These are phyloP conservation scores for Candolleomyces aberdarensis DNA, from an alignment of 768 basidiomycete species.

Conservation along the genomic window DNA sequence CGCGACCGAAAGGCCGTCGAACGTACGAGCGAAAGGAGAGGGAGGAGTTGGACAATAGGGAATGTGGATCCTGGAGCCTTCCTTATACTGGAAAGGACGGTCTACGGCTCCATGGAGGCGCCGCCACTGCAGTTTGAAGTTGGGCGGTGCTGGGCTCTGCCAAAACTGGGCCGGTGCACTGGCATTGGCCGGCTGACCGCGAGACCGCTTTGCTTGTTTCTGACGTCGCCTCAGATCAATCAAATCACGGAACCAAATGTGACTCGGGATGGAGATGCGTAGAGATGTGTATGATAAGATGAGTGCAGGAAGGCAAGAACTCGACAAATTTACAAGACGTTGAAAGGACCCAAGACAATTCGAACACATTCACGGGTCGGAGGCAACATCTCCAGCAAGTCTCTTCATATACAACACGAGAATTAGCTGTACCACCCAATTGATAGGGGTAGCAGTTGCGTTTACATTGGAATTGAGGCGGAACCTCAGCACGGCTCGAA, in stretches of 20 bases:
- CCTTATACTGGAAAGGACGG: not conserved
- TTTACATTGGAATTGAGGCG: conserved; percentile 18
- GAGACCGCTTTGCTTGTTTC: conserved; percentile 1
- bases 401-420: conserved; percentile 9
- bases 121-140: not conserved
- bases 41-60: conserved; percentile 10
- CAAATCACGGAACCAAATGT: too few relatives aligned
- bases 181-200: not conserved
- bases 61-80: conserved; percentile 4
- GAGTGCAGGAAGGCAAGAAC: too few relatives aligned
- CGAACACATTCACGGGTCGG: not conserved
- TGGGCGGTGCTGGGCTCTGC: conserved; percentile 6
- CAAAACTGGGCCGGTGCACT: conserved; percentile 3
- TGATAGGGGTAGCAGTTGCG: conserved; percentile 14
- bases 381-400: conserved; percentile 19
- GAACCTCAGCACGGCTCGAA: not conserved
- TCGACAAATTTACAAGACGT: too few relatives aligned
- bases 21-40: not conserved
- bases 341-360: too few relatives aligned
- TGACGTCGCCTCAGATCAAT: too few relatives aligned
- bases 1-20: not conserved
- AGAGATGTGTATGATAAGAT: too few relatives aligned
- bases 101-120: conserved; percentile 4
- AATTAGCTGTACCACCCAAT: conserved; percentile 3
- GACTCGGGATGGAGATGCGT: too few relatives aligned